Conservation (phyloP, 306 rosid genomes). For the Quillaja saponaria region DNA sequence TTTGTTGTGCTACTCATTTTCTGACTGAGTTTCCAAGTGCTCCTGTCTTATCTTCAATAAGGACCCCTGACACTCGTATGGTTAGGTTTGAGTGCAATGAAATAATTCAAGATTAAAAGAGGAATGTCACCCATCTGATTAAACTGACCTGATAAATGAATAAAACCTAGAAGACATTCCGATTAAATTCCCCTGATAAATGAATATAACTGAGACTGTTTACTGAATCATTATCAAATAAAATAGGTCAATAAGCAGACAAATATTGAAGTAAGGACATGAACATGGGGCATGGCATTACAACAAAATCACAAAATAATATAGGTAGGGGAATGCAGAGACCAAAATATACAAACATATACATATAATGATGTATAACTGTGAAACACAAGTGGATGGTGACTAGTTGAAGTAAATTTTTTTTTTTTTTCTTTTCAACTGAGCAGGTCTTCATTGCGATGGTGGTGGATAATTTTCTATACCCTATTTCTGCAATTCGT, state of each 20-base stretch:
- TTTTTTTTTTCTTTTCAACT: conserved; percentile 17
- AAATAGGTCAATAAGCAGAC: too few species aligned
- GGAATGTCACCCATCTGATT: background rate
- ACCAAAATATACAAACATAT: too few species aligned
- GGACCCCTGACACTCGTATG: conserved; percentile 7
- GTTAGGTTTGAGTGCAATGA: background rate
- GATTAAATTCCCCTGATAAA: conserved; percentile 2
- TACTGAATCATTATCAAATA: too few species aligned
- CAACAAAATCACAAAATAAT: too few species aligned
- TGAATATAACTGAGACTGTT: background rate
- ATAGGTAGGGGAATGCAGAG: too few species aligned
- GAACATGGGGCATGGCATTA: background rate
- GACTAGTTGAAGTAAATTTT: conserved; percentile 25
- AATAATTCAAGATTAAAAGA: conserved; percentile 7
- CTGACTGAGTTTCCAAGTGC: background rate
- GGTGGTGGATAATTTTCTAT: conserved; percentile 86
- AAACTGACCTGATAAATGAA: conserved; percentile 1
- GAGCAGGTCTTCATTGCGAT: conserved; percentile 91
- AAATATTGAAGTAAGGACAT: background rate
- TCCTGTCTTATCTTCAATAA: conserved; percentile 13
- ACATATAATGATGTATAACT: too few species aligned
- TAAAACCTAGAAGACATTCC: background rate
- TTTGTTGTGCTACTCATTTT: background rate
- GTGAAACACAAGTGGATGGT: conserved; percentile 3
- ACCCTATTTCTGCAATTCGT: conserved; percentile 82